Conservation (phyloP, 805 yeast genomes). For the Yarrowia porcina region DNA sequence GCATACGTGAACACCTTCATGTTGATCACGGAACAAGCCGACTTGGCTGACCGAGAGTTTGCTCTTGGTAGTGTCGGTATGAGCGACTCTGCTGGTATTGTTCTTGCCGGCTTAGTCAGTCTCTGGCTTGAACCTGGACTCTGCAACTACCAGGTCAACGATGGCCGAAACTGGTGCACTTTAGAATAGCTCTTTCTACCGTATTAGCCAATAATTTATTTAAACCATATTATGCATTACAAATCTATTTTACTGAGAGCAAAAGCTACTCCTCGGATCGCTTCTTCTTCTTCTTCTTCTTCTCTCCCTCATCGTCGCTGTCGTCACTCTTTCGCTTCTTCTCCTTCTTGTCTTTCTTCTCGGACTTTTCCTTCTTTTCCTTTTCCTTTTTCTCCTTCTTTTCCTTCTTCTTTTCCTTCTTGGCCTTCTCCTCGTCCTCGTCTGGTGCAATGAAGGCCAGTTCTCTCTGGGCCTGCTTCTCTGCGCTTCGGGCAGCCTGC, state of each 20-base stretch:
- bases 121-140: conserved; percentile 69
- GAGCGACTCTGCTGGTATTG: conserved; percentile 81
- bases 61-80: conserved; percentile 80
- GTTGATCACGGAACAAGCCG: conserved; percentile 61
- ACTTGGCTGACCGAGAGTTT: conserved; percentile 60
- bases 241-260: background rate
- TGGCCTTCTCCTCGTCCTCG: conserved; percentile 55
- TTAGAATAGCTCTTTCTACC: background rate
- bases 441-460: conserved; percentile 84
- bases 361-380: conserved; percentile 28
- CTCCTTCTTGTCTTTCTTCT: conserved; percentile 33
- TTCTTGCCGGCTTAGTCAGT: conserved; percentile 73
- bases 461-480: conserved; percentile 64
- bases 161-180: conserved; percentile 78
- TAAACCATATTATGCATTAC: conserved; percentile 3
- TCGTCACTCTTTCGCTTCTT: conserved; percentile 35
- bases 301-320: conserved; percentile 16
- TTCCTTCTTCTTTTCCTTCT: conserved; percentile 38
- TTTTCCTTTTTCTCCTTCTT: conserved; percentile 34
- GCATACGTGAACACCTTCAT: conserved; percentile 86
- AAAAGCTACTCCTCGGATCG: background rate
- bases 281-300: conserved; percentile 25
- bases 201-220: background rate
- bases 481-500: conserved; percentile 66
- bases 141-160: conserved; percentile 64